Evolutionary conservation across 768 basidiomycete species (phyloP).

Genomic region (Mycena chlorophos): DNA sequence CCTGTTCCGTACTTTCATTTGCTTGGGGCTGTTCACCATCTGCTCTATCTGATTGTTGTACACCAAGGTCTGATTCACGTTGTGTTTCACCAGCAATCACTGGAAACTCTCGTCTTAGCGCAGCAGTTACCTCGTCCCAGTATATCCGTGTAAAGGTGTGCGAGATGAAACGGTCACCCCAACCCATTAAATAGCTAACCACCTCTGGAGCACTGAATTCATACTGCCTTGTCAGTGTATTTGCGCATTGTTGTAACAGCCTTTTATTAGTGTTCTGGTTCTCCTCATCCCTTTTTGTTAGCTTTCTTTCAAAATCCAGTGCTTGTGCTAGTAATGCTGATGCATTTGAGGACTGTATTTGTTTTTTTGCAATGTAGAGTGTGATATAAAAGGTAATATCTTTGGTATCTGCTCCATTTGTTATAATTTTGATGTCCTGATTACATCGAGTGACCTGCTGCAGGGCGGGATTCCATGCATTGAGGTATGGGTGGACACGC

Average conservation of each 20-base stretch:
- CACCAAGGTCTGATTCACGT: background rate
- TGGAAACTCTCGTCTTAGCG: conserved; percentile 10
- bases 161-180: conserved; percentile 38
- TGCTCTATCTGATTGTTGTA: too few species aligned
- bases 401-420: conserved; percentile 33
- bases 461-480: conserved; percentile 24
- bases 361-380: conserved; percentile 42
- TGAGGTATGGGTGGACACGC: conserved; percentile 24
- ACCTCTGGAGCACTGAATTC: too few species aligned
- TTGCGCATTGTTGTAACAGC: conserved; percentile 34
- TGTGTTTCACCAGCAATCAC: background rate
- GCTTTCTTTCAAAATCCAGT: conserved; percentile 29
- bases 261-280: conserved; percentile 25
- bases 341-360: conserved; percentile 33
- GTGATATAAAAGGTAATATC: conserved; percentile 40
- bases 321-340: conserved; percentile 38
- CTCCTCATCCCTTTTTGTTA: conserved; percentile 12
- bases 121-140: conserved; percentile 26
- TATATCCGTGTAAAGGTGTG: conserved; percentile 38
- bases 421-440: conserved; percentile 37
- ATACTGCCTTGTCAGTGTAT: too few species aligned
- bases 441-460: background rate
- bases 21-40: too few species aligned
- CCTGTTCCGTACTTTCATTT: background rate
- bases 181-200: conserved; percentile 42